phyloP scores from a whole-genome alignment of 306 rosid genomes.

The Notholithocarpus densiflorus region DNA sequence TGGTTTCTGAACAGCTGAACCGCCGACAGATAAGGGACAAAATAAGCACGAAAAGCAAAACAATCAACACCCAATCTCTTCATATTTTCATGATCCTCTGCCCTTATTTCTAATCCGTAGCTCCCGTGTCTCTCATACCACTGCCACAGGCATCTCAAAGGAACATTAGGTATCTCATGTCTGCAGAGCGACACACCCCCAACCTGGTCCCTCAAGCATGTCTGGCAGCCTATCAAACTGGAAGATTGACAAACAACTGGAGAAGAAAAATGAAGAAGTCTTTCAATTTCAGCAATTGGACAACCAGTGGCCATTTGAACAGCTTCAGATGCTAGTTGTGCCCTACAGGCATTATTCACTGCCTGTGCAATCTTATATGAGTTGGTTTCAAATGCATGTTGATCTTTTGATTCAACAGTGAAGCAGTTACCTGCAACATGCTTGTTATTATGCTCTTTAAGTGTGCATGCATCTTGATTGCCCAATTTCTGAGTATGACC shows the following conservation, averaged over 20 bases:
- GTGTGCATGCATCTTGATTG: conserved; percentile 17
- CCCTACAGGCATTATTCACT: conserved; percentile 42
- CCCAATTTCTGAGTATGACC: conserved; percentile 21
- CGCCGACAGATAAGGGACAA: conserved; percentile 85
- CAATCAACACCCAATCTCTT: conserved; percentile 38
- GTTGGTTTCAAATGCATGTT: conserved; percentile 30
- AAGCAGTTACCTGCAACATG: conserved; percentile 27
- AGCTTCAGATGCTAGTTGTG: conserved; percentile 59
- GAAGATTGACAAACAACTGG: conserved; percentile 53
- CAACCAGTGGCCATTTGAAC: conserved; percentile 49
- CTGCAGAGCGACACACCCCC: conserved; percentile 40
- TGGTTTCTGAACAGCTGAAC: conserved; percentile 64
- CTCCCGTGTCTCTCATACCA: conserved; percentile 87
- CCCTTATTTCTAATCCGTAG: conserved; percentile 80
- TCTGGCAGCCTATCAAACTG: conserved; percentile 27
- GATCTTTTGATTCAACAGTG: conserved; percentile 22
- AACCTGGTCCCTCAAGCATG: conserved; percentile 35
- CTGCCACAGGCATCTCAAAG: conserved; percentile 70
- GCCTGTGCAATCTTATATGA: conserved; percentile 46
- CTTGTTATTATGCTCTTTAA: conserved; percentile 21
- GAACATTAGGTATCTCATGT: conserved; percentile 52
- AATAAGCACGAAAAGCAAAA: conserved; percentile 60
- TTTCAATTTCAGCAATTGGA: conserved; percentile 75
- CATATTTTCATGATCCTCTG: conserved; percentile 39
- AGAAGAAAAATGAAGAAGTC: conserved; percentile 56